A percentile compares a stretch with the other conserved stretches of the same genome.
These are phyloP conservation scores for Penicillium dipodomyicola DNA, from an alignment of 495 filamentous ascomycete species.

Conservation along the genomic window DNA sequence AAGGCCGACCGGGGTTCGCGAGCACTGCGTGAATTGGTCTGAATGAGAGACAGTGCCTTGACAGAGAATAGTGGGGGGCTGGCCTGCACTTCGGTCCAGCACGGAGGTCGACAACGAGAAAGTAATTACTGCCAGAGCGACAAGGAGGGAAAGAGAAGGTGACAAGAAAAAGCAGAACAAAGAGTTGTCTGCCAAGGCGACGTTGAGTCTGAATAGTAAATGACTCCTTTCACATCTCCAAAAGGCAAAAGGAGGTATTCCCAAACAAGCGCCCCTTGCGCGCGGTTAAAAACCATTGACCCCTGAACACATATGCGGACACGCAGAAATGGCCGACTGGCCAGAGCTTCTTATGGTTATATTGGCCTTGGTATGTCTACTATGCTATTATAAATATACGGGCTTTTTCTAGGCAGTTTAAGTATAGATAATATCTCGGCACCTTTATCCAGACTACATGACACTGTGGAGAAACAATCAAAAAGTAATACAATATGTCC, in stretches of 20 bases:
- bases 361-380: not conserved
- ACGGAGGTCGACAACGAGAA: slow-evolving; percentile 19
- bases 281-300: slow-evolving; percentile 36
- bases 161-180: slow-evolving; percentile 23
- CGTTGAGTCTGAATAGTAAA: slow-evolving; percentile 20
- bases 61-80: slow-evolving; percentile 28
- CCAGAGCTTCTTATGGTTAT: not conserved
- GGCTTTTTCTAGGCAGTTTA: not conserved
- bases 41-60: slow-evolving; percentile 33
- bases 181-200: slow-evolving; percentile 9
- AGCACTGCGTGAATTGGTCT: slow-evolving; percentile 12
- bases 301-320: slow-evolving; percentile 19
- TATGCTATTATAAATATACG: not conserved
- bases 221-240: slow-evolving; percentile 37
- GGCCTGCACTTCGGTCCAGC: slow-evolving; percentile 28
- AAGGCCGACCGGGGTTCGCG: slow-evolving; percentile 8
- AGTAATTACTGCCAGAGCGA: slow-evolving; percentile 38
- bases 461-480: not conserved
- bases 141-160: slow-evolving; percentile 19
- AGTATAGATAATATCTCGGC: not conserved
- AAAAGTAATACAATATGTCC: not conserved
- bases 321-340: not conserved
- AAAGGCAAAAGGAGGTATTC: slow-evolving; percentile 38
- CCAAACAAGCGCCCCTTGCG: slow-evolving; percentile 46
- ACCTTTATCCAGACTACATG: not conserved